Evolutionary conservation across 2,329 filamentous ascomycete species (phyloP), one percentile per base, ranked within the genome.

Genomic region (Botrytis byssoidea): DNA sequence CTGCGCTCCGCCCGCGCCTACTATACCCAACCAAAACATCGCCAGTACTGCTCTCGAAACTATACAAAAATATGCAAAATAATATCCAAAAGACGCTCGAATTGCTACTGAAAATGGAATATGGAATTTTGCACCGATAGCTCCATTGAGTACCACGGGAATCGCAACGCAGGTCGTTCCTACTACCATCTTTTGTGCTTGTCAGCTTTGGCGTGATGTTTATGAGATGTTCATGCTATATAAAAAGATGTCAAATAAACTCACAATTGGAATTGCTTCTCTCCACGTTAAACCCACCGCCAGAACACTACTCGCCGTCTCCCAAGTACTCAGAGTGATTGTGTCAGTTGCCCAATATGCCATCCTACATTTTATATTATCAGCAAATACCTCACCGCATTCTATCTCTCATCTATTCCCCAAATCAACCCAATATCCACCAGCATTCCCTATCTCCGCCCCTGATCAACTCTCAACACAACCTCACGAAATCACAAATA

Each of bases 21-120:
- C 89, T 65, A 92, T 90, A 0, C 89, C 89, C 71, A 91, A 88
- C 91, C 85, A 87, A 78, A 87, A 86, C 79, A 86, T 83, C 40
- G 84, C 85, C 29, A 86, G 79, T 61, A 86, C 80, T 3, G 82
- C 79, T 37, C 85, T 83, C 44, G 83, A 82, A 9, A 85, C 77
- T 63, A 86, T 79, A 44, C 75, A 75, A 75, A 83, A 81, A 51
- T 82, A 82, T 80, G 83, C 82, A 48, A 86, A 80, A 74, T 85
- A 85, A 75, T 83, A 86, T 8, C 85, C 85, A 73, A 86, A 86
- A 46, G 83, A 82, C 46, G 83, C 82, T 6, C 84, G 82, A 6
- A 83, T 82, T 37, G 84, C 82, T 29, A 86, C 83, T 8, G 84
- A 83, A 77, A 86, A 86, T 16, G 85, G 85, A 22, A 86, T 81